A percentile compares a stretch with the other conserved stretches of the same genome.
Conservation (phyloP, 805 yeast species). For the Candida nemodendra region DNA sequence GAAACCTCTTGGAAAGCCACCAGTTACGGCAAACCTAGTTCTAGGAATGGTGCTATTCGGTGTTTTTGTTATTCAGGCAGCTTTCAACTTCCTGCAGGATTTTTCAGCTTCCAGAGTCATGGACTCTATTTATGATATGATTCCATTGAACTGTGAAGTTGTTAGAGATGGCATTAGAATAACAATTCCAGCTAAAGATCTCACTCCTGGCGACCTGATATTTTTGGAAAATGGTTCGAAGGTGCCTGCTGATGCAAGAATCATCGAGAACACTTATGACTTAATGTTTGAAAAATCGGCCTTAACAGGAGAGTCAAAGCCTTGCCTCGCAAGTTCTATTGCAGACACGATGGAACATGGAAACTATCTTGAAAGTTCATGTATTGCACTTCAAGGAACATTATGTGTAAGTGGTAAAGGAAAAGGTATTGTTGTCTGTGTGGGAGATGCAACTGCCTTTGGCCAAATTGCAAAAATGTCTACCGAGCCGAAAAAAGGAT, state of each 20-base stretch:
- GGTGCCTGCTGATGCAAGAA: conserved; percentile 48
- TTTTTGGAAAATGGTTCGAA: conserved; percentile 38
- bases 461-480: conserved; percentile 42
- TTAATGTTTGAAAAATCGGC: conserved; percentile 46
- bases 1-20: conserved; percentile 4
- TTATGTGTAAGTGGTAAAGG: conserved; percentile 40
- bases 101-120: conserved; percentile 46
- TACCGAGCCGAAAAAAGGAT: conserved; percentile 37
- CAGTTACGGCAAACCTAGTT: conserved; percentile 1
- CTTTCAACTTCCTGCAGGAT: conserved; percentile 35
- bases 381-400: conserved; percentile 47
- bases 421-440: conserved; percentile 41
- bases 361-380: conserved; percentile 42
- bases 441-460: conserved; percentile 45
- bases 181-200: conserved; percentile 34
- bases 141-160: conserved; percentile 33
- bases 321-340: conserved; percentile 33
- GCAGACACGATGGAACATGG: conserved; percentile 1
- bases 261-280: conserved; percentile 36
- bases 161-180: conserved; percentile 34
- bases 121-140: conserved; percentile 44
- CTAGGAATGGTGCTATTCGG: conserved; percentile 5
- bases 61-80: conserved; percentile 2
- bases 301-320: conserved; percentile 49
- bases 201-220: conserved; percentile 45